Conservation (phyloP, 225 moss, liverwort and hornwort genomes). For the Pseudisothecium myosuroides region DNA sequence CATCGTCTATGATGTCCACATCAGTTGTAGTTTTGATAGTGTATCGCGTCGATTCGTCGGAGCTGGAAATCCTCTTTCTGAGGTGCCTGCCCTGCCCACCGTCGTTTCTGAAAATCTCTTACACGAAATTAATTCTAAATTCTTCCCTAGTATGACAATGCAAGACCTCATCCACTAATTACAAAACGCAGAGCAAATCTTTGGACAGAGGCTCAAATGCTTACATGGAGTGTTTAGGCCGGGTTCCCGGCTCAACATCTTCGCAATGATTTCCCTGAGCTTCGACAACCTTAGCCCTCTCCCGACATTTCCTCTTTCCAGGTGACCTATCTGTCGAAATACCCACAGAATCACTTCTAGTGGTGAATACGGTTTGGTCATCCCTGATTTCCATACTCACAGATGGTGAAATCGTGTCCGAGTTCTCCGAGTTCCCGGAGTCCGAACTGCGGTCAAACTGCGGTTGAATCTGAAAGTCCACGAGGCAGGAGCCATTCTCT, state of each 20-base stretch:
- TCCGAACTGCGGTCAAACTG: background rate
- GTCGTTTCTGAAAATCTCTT: background rate
- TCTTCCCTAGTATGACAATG: background rate
- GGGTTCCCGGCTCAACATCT: background rate
- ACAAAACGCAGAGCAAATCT: background rate
- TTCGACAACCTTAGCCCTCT: background rate
- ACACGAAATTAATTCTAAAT: background rate
- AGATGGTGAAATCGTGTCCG: background rate
- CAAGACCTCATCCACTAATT: background rate
- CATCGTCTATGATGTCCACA: constrained; percentile 17
- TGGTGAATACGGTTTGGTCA: background rate
- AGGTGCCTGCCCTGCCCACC: background rate
- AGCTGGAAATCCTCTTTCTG: background rate
- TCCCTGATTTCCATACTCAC: background rate
- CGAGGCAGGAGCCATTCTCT: background rate
- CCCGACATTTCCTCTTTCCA: background rate
- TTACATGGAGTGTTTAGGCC: background rate
- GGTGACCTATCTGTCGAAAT: background rate
- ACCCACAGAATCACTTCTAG: background rate
- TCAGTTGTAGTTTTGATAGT: constrained; percentile 7
- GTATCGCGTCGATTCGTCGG: background rate
- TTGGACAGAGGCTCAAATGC: background rate
- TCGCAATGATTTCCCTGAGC: background rate
- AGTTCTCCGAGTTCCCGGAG: background rate
- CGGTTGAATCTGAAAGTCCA: background rate